A percentile compares a stretch with the other conserved stretches of the same genome.
phyloP scores from a whole-genome alignment of 2,329 filamentous ascomycete genomes.

The Escovopsis weberi region DNA sequence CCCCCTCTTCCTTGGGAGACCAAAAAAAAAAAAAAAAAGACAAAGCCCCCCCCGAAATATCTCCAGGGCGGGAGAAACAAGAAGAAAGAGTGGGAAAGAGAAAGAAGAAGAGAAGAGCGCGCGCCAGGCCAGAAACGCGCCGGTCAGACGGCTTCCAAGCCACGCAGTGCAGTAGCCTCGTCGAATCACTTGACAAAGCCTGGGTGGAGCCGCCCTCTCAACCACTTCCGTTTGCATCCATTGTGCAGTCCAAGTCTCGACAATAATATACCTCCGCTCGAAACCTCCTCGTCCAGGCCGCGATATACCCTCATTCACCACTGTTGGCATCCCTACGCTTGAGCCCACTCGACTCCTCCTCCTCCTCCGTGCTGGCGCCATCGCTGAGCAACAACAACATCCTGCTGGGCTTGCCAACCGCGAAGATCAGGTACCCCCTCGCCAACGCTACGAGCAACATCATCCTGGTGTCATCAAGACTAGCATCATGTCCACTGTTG shows the following conservation, averaged over 20 bases:
- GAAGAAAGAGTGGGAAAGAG: too few relatives aligned
- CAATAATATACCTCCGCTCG: slow-evolving; percentile 1
- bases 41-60: too few relatives aligned
- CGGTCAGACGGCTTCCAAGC: too few relatives aligned
- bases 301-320: slow-evolving; percentile 1
- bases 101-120: too few relatives aligned
- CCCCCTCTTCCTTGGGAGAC: too few relatives aligned
- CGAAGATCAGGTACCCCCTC: too few relatives aligned
- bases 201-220: slow-evolving; percentile 4
- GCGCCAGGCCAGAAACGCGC: too few relatives aligned
- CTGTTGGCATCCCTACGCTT: slow-evolving; percentile 1
- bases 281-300: background rate
- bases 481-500: slow-evolving; percentile 32
- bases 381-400: too few relatives aligned
- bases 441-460: background rate
- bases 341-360: background rate
- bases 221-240: background rate
- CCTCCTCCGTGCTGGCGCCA: too few relatives aligned
- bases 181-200: background rate
- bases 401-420: too few relatives aligned
- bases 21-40: too few relatives aligned
- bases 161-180: background rate
- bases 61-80: too few relatives aligned
- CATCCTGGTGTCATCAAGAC: slow-evolving; percentile 1
- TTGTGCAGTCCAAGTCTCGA: background rate